phyloP scores from a whole-genome alignment of 108 stramenopile genomes.

The Mediolabrus comicus region DNA sequence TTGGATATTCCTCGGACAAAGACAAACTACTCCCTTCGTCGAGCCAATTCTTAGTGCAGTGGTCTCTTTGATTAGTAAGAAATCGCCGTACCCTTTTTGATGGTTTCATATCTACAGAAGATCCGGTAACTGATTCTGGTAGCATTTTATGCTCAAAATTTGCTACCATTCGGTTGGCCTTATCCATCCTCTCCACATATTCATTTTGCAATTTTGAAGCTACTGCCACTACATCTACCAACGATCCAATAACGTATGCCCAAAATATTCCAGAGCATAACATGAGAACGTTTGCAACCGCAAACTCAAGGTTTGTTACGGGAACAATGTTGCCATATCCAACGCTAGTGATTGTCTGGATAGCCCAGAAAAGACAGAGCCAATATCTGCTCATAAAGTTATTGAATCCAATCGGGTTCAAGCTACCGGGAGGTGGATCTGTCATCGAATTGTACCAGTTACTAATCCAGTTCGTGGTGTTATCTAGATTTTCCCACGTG shows the following conservation, averaged over 20 bases:
- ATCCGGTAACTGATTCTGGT: constrained; percentile 17
- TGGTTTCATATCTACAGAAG: not conserved
- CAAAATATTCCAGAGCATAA: constrained; percentile 41
- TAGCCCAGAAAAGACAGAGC: constrained; percentile 50
- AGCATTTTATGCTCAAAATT: constrained; percentile 10
- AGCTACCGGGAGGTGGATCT: constrained; percentile 18
- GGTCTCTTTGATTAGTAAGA: constrained; percentile 30
- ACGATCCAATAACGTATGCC: constrained; percentile 49
- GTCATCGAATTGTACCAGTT: too few species aligned
- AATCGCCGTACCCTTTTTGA: constrained; percentile 32
- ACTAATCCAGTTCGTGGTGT: constrained; percentile 42
- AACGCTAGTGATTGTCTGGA: constrained; percentile 50
- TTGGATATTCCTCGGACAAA: constrained; percentile 30
- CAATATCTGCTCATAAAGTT: constrained; percentile 41
- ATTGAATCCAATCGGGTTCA: constrained; percentile 49
- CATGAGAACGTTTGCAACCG: constrained; percentile 26
- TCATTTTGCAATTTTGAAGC: constrained; percentile 8
- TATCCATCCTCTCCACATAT: constrained; percentile 5
- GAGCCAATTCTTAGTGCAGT: constrained; percentile 3
- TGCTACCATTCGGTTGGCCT: constrained; percentile 27
- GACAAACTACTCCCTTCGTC: constrained; percentile 5
- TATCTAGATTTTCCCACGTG: not conserved
- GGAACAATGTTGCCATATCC: constrained; percentile 52
- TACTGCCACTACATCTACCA: constrained; percentile 26
- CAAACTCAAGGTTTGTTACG: constrained; percentile 30